Percentiles rank a stretch among this genome's conserved stretches.
Evolutionary conservation across 768 basidiomycete species (phyloP).

Genomic region (Leccinum fibrillosum): DNA sequence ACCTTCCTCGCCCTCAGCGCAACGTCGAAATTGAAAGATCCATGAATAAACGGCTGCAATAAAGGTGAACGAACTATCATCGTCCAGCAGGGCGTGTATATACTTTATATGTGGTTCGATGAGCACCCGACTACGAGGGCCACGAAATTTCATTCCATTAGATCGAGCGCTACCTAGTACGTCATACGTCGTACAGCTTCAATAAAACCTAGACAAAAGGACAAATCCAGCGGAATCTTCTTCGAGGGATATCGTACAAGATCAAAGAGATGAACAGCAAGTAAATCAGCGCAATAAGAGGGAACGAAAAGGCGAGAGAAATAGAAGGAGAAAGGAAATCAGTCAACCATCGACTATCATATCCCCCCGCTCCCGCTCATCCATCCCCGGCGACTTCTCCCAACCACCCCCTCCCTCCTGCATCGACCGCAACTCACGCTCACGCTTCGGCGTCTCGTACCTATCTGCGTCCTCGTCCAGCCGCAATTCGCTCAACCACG

Average conservation of each 20-base stretch:
- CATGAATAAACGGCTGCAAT: constrained; percentile 30
- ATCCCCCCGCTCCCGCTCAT: constrained; percentile 4
- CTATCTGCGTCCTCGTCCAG: constrained; percentile 21
- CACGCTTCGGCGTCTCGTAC: constrained; percentile 24
- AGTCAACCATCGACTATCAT: constrained; percentile 20
- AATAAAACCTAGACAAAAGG: background rate
- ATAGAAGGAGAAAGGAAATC: background rate
- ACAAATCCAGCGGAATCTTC: background rate
- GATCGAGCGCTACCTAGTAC: background rate
- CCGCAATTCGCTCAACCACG: constrained; percentile 30
- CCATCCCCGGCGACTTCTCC: constrained; percentile 2
- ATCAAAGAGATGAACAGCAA: background rate
- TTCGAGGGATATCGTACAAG: background rate
- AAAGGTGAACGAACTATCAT: constrained; percentile 34
- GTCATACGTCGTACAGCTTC: background rate
- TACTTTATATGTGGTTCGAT: background rate
- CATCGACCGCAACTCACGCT: constrained; percentile 5
- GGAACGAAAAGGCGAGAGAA: background rate
- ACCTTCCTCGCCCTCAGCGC: no score
- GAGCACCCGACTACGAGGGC: background rate
- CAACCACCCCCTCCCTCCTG: constrained; percentile 6
- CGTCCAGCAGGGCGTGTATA: constrained; percentile 47
- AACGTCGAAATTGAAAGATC: background rate
- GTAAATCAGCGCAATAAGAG: background rate
- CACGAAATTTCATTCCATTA: background rate